Conservation (phyloP, 345 rosid genomes). For the Linum trigynum region DNA sequence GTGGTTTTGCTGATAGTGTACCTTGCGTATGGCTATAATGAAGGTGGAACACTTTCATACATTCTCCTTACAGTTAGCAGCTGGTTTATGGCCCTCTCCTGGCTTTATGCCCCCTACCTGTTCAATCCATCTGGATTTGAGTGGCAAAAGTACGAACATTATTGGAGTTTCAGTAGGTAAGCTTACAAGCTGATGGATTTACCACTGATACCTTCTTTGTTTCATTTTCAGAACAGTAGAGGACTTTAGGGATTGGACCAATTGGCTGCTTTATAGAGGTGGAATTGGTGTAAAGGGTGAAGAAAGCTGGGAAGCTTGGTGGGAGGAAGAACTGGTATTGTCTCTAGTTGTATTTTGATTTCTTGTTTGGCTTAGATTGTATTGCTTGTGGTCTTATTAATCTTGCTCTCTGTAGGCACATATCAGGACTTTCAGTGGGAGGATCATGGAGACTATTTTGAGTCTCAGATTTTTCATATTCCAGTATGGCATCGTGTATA, state of each 20-base stretch:
- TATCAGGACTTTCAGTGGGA: slow-evolving; percentile 71
- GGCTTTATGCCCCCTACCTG: slow-evolving; percentile 95
- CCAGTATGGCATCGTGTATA: slow-evolving; percentile 94
- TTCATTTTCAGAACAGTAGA: slow-evolving; percentile 62
- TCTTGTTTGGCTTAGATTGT: not conserved
- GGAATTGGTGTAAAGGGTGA: slow-evolving; percentile 98
- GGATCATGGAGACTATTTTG: slow-evolving; percentile 80
- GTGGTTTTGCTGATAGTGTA: slow-evolving; percentile 66
- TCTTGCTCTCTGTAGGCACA: slow-evolving; percentile 49
- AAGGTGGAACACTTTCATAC: slow-evolving; percentile 65
- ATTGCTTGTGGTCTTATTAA: not conserved
- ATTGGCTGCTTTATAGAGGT: slow-evolving; percentile 97
- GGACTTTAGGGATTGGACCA: slow-evolving; percentile 98
- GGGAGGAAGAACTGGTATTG: slow-evolving; percentile 96
- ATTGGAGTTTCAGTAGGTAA: slow-evolving; percentile 2
- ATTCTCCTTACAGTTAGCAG: slow-evolving; percentile 86
- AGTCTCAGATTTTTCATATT: slow-evolving; percentile 80
- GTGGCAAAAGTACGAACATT: slow-evolving; percentile 79
- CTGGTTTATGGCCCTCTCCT: slow-evolving; percentile 89
- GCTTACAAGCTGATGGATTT: slow-evolving; percentile 1
- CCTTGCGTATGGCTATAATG: slow-evolving; percentile 77
- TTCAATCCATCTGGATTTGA: slow-evolving; percentile 98
- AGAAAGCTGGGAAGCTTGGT: slow-evolving; percentile 99
- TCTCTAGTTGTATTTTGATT: not conserved
- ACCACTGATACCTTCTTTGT: slow-evolving; percentile 1